Percentiles rank a stretch among this genome's conserved stretches.
These are phyloP conservation scores for Apiospora marii DNA, from an alignment of 2,329 filamentous ascomycete genomes.

Conservation along the genomic window DNA sequence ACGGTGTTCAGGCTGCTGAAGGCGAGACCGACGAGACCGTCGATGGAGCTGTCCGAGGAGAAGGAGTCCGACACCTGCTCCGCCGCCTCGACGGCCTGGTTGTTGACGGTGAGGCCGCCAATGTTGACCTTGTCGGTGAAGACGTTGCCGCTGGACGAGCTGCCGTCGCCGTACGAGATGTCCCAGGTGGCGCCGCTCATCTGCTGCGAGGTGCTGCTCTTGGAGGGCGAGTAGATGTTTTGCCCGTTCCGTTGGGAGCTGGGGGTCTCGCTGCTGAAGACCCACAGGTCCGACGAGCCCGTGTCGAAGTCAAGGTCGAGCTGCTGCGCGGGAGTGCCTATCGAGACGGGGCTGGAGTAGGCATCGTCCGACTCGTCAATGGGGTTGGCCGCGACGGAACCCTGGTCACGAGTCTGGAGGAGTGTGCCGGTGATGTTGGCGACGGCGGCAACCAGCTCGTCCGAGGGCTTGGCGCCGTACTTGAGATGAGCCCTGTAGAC, in stretches of 20 bases:
- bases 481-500: constrained; percentile 32
- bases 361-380: constrained; percentile 40
- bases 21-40: constrained; percentile 45
- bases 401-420: constrained; percentile 28
- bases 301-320: constrained; percentile 46
- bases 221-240: constrained; percentile 38
- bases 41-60: constrained; percentile 40
- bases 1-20: constrained; percentile 47
- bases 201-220: constrained; percentile 38
- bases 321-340: constrained; percentile 44
- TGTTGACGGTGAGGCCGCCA: constrained; percentile 39
- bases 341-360: constrained; percentile 42
- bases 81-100: constrained; percentile 45
- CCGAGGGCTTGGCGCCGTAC: constrained; percentile 29
- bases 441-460: constrained; percentile 29
- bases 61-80: constrained; percentile 40
- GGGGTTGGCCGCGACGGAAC: constrained; percentile 38
- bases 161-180: constrained; percentile 44
- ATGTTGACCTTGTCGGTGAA: constrained; percentile 43
- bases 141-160: constrained; percentile 44
- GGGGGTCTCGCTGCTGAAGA: constrained; percentile 41
- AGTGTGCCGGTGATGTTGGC: constrained; percentile 29
- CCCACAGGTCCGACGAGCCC: constrained; percentile 46
- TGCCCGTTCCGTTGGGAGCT: constrained; percentile 38
- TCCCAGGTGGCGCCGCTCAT: constrained; percentile 39